Evolutionary conservation across 306 rosid genomes (phyloP), one percentile per base, ranked within the genome.

Genomic region (Cicer cuneatum): DNA sequence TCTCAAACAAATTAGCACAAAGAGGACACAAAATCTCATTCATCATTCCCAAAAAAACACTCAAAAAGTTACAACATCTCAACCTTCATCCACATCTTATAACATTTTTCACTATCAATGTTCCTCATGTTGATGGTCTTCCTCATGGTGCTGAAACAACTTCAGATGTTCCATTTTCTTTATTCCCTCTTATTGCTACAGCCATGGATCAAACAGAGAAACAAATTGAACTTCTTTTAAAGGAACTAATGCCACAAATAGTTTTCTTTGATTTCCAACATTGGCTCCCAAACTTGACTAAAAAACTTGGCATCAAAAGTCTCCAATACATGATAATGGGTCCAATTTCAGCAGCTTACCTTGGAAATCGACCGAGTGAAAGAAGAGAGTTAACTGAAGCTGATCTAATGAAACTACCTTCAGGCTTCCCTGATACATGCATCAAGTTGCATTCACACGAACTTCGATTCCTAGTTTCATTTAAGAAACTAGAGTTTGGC

Each of bases 201-300:
- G 80, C 84, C 29, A 74, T 80, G 80, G 84, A 74, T 21, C 84
- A 18, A 0, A 80, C 84, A 1, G 4, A 68, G 7, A 68, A 74
- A 1, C 21, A 80, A 0, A 68, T 80, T 2, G 70, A 75, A 39
- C 19, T 6, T 54, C 78, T 75, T 16, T 49, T 81, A 1, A 11
- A 0, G 1, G 6, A 64, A 0, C 43, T 76, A 47, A 76, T 21
- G 0, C 81, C 85, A 6, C 51, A 81, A 0, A 81, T 81, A 6
- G 74, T 81, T 48, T 81, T 81, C 81, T 81, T 75, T 39, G 81
- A 81, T 53, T 71, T 71, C 14, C 5, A 51, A 7, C 48, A 71
- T 48, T 81, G 85, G 85, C 5, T 81, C 1, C 81, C 81, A 15
- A 64, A 65, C 5, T 6, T 65, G 2, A 29, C 64, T 2, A 3